phyloP scores from a whole-genome alignment of 768 basidiomycete species.

The Cystobasidium ongulense region DNA sequence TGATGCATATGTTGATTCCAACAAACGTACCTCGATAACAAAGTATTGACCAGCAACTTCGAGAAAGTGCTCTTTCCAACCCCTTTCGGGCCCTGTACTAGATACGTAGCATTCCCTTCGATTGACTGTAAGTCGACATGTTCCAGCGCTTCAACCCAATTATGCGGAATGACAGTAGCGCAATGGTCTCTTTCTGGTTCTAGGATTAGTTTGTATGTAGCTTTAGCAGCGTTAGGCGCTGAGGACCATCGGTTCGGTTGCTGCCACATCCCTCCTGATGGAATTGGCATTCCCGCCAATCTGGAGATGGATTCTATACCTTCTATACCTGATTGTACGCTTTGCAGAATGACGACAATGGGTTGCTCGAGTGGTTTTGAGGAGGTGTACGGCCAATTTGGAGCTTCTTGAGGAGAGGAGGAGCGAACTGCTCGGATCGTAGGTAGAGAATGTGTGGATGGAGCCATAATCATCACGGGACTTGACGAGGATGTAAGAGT shows the following conservation, averaged over 20 bases:
- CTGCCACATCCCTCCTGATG: conserved; percentile 2
- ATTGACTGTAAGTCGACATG: background rate
- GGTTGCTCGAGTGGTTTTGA: background rate
- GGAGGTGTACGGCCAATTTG: background rate
- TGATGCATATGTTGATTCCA: background rate
- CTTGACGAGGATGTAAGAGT: background rate
- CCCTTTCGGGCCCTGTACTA: conserved; percentile 78
- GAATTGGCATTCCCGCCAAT: conserved; percentile 21
- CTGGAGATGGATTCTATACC: conserved; percentile 1
- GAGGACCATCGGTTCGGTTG: background rate
- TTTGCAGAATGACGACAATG: background rate
- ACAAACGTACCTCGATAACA: conserved; percentile 54
- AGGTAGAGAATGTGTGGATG: conserved; percentile 12
- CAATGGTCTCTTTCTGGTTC: conserved; percentile 20
- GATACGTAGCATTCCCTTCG: background rate
- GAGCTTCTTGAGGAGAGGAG: background rate
- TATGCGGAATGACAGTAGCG: conserved; percentile 13
- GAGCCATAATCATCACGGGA: conserved; percentile 5
- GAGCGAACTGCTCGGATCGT: background rate
- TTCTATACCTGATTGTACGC: conserved; percentile 2
- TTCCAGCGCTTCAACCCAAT: conserved; percentile 16
- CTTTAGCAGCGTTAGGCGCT: background rate
- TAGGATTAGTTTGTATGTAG: background rate
- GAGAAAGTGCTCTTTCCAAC: conserved; percentile 86
- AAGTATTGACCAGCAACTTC: conserved; percentile 60